A percentile compares a stretch with the other conserved stretches of the same genome.
Conservation (phyloP, 352 stramenopile species). For the Pythium pyrilobum region DNA sequence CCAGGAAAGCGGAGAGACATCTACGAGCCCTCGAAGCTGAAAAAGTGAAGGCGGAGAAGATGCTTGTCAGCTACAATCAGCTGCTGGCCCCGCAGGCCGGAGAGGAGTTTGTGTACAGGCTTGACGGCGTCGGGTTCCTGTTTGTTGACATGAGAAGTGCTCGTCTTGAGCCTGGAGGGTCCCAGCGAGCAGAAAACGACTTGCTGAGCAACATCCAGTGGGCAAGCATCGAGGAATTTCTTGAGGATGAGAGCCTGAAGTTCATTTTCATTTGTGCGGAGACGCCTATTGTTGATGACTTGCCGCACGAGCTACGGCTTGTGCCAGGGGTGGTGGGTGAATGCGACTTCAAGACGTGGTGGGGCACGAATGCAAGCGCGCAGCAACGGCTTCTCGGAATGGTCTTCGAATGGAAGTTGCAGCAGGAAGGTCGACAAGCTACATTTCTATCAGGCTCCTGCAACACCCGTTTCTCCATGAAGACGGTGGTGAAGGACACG, state of each 20-base stretch:
- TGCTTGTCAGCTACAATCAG: conserved; percentile 59
- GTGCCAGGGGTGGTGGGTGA: background rate
- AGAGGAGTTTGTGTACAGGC: conserved; percentile 46
- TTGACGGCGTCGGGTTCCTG: conserved; percentile 44
- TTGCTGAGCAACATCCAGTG: conserved; percentile 55
- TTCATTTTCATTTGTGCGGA: conserved; percentile 50
- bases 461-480: conserved; percentile 28
- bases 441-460: conserved; percentile 39
- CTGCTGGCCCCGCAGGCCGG: conserved; percentile 48
- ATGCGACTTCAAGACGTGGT: conserved; percentile 30
- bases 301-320: conserved; percentile 5
- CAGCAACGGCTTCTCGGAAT: conserved; percentile 43
- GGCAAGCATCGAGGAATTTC: conserved; percentile 44
- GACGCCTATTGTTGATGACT: conserved; percentile 38
- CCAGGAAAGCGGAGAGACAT: conserved; percentile 53
- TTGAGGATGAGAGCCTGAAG: conserved; percentile 27
- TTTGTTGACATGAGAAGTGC: conserved; percentile 60
- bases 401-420: conserved; percentile 72
- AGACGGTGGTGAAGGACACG: conserved; percentile 36
- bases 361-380: conserved; percentile 25
- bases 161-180: conserved; percentile 48
- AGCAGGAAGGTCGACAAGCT: conserved; percentile 36
- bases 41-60: conserved; percentile 41
- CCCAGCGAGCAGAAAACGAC: conserved; percentile 47
- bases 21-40: conserved; percentile 44